Evolutionary conservation across 2,329 filamentous ascomycete species (phyloP), one percentile per base, ranked within the genome.

Genomic region (Rhinocladiella similis): DNA sequence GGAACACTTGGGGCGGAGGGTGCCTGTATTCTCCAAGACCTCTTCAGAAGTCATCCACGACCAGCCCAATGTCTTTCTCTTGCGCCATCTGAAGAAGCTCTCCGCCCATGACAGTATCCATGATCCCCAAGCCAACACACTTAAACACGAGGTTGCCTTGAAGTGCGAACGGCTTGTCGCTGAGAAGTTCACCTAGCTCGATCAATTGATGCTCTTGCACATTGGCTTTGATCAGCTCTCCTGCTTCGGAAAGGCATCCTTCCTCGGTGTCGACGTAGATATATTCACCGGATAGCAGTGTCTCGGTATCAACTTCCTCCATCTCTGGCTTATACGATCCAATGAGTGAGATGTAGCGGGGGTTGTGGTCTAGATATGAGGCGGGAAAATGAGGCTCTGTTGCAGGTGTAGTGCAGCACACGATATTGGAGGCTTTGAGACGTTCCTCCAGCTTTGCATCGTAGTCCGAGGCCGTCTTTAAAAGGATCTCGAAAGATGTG

Each of bases 401-500:
- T 0, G 75, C 72, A 3, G 78, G 78, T 1, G 78, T 80, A 36
- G 76, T 79, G 62, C 77, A 77, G 60, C 79, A 80, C n/a, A 81
- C 70, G 3, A 73, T 73, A 63, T 79, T 74, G 10, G 72, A 71
- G 7, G 62, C 55, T 1, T 55, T 59, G 12, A 80, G 58, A 13
- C 64, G 61, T 3, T 61, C 51, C 14, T 62, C 65, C 3, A 76
- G 63, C 35, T 54, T 56, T 12, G 60, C 54, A 5, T 69, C 65
- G 42, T 72, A 73, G 25, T 78, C 76, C 0, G 84, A 88, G 39
- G 80, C 81, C 60, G 91, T 89, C 63, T 87, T 85, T 1, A 83
- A 76, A 18, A 75, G 57, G n/a, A 67, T 61, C 2, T 45, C 56
- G 29, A 70, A 64, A 0, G 65, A 68, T 14, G 74, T 65, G 33